Evolutionary conservation across 495 filamentous ascomycete species (phyloP), one percentile per base, ranked within the genome.

Genomic region (Penicillium ochrochloron): DNA sequence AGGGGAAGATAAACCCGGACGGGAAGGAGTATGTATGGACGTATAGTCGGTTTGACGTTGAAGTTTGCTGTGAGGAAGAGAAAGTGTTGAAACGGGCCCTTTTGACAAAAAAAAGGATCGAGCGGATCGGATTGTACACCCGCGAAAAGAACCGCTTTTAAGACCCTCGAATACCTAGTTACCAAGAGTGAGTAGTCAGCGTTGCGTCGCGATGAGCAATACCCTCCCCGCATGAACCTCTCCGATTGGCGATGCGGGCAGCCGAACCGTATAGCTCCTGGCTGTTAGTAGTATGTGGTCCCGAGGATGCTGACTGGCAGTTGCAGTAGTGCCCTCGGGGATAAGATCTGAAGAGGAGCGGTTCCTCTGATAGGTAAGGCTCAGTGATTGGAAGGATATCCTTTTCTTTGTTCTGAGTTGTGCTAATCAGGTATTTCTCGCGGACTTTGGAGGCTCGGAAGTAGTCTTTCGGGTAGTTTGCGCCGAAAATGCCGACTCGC

Each of bases 391-490:
- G 31, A 31, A 31, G 41, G 19, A 29, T 52, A 14, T 17, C n/a
- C 23, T 52, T 5, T 10, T 4, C 5, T 11, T 19, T 21, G n/a
- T 23, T 25, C 29, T 35, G 21, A 35, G 55, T 2, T 7, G 9
- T 7, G 53, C 21, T 25, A 21, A 35, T 42, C 6, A 54, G 42
- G 1, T 21, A 10, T 46, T 46, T n/a, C 7, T 46, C n/a, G 19
- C 48, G 23, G 48, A 6, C 17, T 25, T 34, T 5, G 31, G 14
- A 25, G 12, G 21, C 14, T 57, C 60, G 60, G 53, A 62, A 27
- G 44, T 62, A 56, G 19, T 62, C 1, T 27, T 62, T 62, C 35
- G 23, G 60, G 60, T 27, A 62, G 46, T 62, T 29, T 57, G 53
- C 12, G 8, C 60, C 60, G 60, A n/a, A 62, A 39, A 29, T 11